Base-by-base conservation (phyloP, 2,329 filamentous ascomycete species). In the Neofusicoccum cordaticola region DNA sequence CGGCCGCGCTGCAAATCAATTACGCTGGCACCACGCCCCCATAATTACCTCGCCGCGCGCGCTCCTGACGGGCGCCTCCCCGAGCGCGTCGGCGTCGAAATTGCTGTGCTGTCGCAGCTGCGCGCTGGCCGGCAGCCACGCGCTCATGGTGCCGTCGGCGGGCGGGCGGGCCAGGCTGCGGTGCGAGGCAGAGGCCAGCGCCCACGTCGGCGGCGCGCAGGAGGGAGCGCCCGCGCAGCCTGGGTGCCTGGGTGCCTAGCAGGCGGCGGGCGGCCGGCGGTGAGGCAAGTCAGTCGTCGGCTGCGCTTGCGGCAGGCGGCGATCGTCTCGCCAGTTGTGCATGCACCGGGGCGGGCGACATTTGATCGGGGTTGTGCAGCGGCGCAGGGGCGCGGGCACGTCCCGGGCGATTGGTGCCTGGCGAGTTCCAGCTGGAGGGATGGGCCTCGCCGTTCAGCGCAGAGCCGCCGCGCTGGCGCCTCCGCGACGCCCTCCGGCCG, bases 371-470 rank as follows among this genome's bases (percentile, higher is more conserved):
- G 22, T 47, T 60, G 56, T 60, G 56, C 56, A 60, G 17, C n/a
- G 15, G 27, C 15, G 42, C 44, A 50, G 58, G 58, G 47, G 58
- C 58, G 35, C 27, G 37, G 37, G 56, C 56, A 60, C 56, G 56
- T 60, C 56, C 56, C 56, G 56, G 56, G 56, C 41, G 41, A 37
- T 37, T 47, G 56, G 56, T 60, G 56, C 56, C 56, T 60, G 56
- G 56, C 56, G 56, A 47, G 8, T 37, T 48, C 56, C 56, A 60
- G 56, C 56, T 47, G 41, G 52, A 52, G 17, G 50, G 50, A 52
- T 52, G 17, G 31, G 50, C 15, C 31, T 37, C 15, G 50, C 50
- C 48, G 48, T 35, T 39, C 39, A 56, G 39, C 37, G 39, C 56
- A 60, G 56, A 60, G 56, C 56, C 56, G 56, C 56, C 53, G 37